These are phyloP conservation scores for Blepharisma japonicum DNA, from an alignment of 73 alveolate species.

Conservation along the genomic window DNA sequence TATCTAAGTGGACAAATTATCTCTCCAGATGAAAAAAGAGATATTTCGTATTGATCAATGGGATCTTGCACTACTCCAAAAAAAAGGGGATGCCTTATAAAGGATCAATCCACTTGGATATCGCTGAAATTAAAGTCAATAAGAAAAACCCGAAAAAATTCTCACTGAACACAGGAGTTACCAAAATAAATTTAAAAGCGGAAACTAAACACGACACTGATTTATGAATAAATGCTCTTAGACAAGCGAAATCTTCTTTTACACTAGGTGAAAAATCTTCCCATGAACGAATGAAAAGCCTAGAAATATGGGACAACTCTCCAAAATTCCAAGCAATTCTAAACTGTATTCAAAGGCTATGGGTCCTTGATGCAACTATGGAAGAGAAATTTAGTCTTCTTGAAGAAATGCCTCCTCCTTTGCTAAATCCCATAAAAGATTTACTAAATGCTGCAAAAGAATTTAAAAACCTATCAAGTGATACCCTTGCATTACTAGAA, in stretches of 20 bases:
- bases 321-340: no score
- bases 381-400: no score
- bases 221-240: conserved; percentile 49
- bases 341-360: no score
- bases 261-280: no score
- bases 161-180: conserved; percentile 33
- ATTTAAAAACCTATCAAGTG: conserved; percentile 13
- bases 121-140: neutral
- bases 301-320: no score
- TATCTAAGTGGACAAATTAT: conserved; percentile 20
- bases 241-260: no score
- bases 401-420: neutral
- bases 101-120: neutral
- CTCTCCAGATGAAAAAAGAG: conserved; percentile 10
- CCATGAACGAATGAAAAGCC: no score
- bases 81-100: conserved; percentile 11
- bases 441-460: neutral
- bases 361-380: no score
- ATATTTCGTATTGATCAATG: neutral
- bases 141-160: neutral
- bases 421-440: neutral
- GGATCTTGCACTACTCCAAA: conserved; percentile 24
- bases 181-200: conserved; percentile 42
- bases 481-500: neutral
- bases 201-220: conserved; percentile 34